phyloP scores from a whole-genome alignment of 176 grass and related monocot species.

The Paspalum notatum region DNA sequence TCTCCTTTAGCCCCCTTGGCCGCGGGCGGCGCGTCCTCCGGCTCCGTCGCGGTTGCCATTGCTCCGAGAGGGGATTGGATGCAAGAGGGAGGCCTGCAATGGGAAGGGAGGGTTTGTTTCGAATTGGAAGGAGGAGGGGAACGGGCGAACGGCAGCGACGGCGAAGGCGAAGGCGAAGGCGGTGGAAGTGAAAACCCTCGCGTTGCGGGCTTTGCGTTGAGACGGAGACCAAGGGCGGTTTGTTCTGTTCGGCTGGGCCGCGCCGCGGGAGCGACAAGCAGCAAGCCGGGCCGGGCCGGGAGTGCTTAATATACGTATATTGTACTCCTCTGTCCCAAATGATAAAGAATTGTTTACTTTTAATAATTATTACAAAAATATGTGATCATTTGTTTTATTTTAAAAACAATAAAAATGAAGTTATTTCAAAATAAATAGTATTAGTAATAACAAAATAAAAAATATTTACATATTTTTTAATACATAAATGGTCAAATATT shows the following conservation, averaged over 20 bases:
- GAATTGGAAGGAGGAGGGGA: not conserved
- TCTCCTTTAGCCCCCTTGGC: conserved; percentile 9
- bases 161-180: not conserved
- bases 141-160: not conserved
- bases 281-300: too few species aligned
- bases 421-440: too few species aligned
- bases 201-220: not conserved
- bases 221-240: not conserved
- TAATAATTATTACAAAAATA: too few species aligned
- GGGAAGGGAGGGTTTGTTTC: not conserved
- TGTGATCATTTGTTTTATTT: too few species aligned
- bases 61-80: conserved; percentile 20
- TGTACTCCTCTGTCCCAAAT: too few species aligned
- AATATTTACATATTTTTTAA: too few species aligned
- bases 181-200: conserved; percentile 29
- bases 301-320: too few species aligned
- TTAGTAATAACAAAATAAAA: too few species aligned
- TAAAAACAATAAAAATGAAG: too few species aligned
- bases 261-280: not conserved
- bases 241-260: not conserved
- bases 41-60: conserved; percentile 33
- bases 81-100: too few species aligned
- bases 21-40: conserved; percentile 39
- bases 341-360: too few species aligned
- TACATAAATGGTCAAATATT: too few species aligned